These are phyloP conservation scores for Mucor irregularis DNA, from an alignment of 371 early-diverging fungal species.

Conservation along the genomic window DNA sequence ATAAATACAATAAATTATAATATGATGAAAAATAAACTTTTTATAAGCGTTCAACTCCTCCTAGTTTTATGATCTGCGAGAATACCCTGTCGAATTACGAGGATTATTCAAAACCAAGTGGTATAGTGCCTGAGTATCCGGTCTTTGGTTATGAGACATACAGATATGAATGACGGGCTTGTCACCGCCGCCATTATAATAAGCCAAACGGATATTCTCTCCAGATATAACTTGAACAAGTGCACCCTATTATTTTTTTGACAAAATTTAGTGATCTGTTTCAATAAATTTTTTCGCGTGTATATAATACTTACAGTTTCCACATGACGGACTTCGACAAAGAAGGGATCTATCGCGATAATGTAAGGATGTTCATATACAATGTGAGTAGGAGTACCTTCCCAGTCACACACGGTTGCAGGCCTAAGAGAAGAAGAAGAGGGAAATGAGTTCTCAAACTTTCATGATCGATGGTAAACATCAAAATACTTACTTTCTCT, in stretches of 20 bases:
- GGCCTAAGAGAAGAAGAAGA: conserved; percentile 18
- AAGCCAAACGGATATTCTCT: conserved; percentile 49
- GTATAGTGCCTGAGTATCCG: conserved; percentile 48
- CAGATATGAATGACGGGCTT: conserved; percentile 47
- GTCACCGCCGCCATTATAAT: conserved; percentile 45
- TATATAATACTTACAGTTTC: conserved; percentile 71
- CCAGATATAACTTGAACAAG: conserved; percentile 52
- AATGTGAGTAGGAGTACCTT: conserved; percentile 60
- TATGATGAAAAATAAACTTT: too few species aligned
- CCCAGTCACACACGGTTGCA: conserved; percentile 55
- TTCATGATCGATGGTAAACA: not conserved
- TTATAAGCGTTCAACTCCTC: too few species aligned
- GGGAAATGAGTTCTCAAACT: too few species aligned
- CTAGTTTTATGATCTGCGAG: conserved; percentile 6
- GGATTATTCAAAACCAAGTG: conserved; percentile 28
- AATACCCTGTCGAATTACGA: conserved; percentile 15
- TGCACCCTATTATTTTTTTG: conserved; percentile 33
- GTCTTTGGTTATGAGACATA: conserved; percentile 46
- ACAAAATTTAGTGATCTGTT: too few species aligned
- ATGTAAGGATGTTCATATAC: conserved; percentile 83
- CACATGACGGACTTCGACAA: conserved; percentile 89
- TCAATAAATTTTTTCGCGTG: not conserved
- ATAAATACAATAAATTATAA: too few species aligned
- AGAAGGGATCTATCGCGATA: conserved; percentile 82
- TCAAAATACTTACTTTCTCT: conserved; percentile 31